These are phyloP conservation scores for Pelargonium australe DNA, from an alignment of 441 rosid species.

Conservation along the genomic window DNA sequence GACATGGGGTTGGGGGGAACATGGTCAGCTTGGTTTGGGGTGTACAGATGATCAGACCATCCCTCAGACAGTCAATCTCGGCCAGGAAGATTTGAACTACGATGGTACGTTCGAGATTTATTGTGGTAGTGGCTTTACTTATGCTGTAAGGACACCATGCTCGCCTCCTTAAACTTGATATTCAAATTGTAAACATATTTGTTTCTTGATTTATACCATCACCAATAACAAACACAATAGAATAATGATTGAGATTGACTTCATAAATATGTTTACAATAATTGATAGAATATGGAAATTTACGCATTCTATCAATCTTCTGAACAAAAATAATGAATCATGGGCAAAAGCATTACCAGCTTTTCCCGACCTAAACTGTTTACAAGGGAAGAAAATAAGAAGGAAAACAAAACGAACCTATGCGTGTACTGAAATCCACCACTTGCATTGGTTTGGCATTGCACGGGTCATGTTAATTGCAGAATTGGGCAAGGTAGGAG, in stretches of 20 bases:
- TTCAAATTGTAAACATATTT: no score
- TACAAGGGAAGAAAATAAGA: background rate
- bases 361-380: background rate
- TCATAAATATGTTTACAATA: background rate
- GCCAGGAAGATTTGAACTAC: constrained; percentile 16
- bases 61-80: constrained; percentile 40
- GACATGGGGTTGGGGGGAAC: constrained; percentile 99
- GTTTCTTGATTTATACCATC: background rate
- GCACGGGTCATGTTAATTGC: no score
- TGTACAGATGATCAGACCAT: constrained; percentile 42
- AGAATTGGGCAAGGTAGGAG: no score
- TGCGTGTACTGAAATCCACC: no score
- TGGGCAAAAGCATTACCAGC: no score
- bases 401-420: no score
- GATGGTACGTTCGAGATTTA: constrained; percentile 29
- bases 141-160: constrained; percentile 22
- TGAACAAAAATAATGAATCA: no score
- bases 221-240: background rate
- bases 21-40: constrained; percentile 86
- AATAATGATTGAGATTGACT: background rate
- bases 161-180: no score
- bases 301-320: no score
- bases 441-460: no score
- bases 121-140: constrained; percentile 88
- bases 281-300: background rate